Conservation (phyloP, 176 grass and related monocot genomes). For the barley (Hordeum vulgare) region DNA sequence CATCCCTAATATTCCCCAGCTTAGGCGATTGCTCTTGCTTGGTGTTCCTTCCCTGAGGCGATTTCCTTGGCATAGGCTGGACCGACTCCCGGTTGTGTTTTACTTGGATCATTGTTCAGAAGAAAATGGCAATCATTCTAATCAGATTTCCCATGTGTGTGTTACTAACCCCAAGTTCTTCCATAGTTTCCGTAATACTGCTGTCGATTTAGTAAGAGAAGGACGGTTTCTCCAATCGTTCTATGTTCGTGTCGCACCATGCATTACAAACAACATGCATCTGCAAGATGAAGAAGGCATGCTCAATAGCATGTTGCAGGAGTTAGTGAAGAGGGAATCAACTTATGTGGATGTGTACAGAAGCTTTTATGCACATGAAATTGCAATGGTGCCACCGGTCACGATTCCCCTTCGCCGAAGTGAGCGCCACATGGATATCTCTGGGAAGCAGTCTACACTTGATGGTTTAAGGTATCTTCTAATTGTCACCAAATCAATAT, state of each 20-base stretch:
- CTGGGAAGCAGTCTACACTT: neutral
- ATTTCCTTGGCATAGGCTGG: neutral
- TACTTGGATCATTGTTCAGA: neutral
- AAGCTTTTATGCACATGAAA: accelerated
- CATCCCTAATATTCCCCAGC: too few relatives aligned
- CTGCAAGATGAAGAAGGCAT: neutral
- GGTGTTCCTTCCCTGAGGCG: neutral
- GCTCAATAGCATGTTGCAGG: neutral
- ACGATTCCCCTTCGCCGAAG: neutral
- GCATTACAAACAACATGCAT: neutral
- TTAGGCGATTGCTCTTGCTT: neutral
- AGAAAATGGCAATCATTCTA: neutral
- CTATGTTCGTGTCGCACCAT: neutral
- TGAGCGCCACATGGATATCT: neutral
- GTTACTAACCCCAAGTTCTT: neutral
- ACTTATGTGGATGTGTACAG: neutral
- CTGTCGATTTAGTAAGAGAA: accelerated
- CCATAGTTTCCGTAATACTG: neutral
- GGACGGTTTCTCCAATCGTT: neutral
- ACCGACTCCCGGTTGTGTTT: neutral
- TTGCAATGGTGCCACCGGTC: neutral
- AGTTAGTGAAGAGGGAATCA: neutral
- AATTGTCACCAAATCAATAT: neutral
- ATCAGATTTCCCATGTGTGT: neutral
- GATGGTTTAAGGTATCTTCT: accelerated